Conservation (phyloP, 2,329 filamentous ascomycete genomes). For the Sarocladium oryzae region DNA sequence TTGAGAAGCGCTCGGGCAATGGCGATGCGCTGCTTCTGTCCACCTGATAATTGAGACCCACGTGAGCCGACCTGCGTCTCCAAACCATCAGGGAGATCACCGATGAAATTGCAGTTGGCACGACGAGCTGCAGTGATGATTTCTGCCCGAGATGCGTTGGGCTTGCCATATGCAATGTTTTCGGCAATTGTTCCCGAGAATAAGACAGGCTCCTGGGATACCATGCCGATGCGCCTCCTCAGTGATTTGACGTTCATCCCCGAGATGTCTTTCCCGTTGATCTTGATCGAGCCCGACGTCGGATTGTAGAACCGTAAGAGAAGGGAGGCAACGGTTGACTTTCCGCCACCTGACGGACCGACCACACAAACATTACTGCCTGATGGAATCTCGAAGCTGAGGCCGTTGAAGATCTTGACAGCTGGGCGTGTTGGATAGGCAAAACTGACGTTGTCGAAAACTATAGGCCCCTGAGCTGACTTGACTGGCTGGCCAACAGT, state of each 20-base stretch:
- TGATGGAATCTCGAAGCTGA: constrained; percentile 86
- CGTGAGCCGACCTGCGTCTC: constrained; percentile 90
- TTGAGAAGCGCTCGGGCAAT: constrained; percentile 94
- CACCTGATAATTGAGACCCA: constrained; percentile 88
- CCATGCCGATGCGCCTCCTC: constrained; percentile 86
- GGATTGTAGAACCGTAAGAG: constrained; percentile 88
- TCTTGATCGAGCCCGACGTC: constrained; percentile 67
- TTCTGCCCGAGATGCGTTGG: constrained; percentile 68
- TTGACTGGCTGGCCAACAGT: constrained; percentile 74
- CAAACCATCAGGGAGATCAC: constrained; percentile 90
- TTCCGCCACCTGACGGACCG: constrained; percentile 90
- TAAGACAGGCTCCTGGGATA: constrained; percentile 90
- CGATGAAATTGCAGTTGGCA: constrained; percentile 95
- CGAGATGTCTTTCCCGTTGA: constrained; percentile 77
- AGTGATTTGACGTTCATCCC: constrained; percentile 91
- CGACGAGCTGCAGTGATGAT: constrained; percentile 82
- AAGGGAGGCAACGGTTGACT: constrained; percentile 90
- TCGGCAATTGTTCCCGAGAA: constrained; percentile 81
- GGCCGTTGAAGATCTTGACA: constrained; percentile 80
- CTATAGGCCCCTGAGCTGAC: constrained; percentile 83
- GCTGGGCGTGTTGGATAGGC: constrained; percentile 91
- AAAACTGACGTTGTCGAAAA: constrained; percentile 79
- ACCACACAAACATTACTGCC: constrained; percentile 96
- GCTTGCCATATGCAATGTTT: constrained; percentile 88
- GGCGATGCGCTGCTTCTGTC: constrained; percentile 95